Evolutionary conservation across 331 rosid genomes (phyloP).

Genomic region (Dryas integrifolia): DNA sequence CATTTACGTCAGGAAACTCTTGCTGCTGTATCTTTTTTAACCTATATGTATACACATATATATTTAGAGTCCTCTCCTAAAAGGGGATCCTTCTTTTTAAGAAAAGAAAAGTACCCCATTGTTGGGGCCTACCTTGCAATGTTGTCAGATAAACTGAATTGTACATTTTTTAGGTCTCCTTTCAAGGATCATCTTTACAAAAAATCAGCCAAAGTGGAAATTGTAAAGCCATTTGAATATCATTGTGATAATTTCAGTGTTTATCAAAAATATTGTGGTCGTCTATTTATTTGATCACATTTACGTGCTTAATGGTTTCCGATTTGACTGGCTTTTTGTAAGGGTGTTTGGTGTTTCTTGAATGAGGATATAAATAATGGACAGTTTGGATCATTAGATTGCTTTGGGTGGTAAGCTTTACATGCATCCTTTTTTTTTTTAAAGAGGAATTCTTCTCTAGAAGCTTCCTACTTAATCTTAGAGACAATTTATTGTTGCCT

Average conservation of each 20-base stretch:
- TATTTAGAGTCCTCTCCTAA: background rate
- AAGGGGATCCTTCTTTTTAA: background rate
- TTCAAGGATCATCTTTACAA: background rate
- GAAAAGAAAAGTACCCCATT: background rate
- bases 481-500: background rate
- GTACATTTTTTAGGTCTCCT: background rate
- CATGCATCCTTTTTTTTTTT: background rate
- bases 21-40: conserved; percentile 86
- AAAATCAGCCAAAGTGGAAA: background rate
- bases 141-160: background rate
- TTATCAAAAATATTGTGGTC: background rate
- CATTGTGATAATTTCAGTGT: background rate
- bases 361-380: too few relatives aligned
- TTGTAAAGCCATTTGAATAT: background rate
- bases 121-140: background rate
- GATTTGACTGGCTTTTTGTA: background rate
- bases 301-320: background rate
- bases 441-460: too few relatives aligned
- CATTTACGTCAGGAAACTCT: conserved; percentile 85
- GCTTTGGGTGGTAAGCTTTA: too few relatives aligned
- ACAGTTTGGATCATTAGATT: too few relatives aligned
- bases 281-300: background rate
- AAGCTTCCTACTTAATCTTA: background rate
- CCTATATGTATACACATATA: background rate
- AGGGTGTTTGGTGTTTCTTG: too few relatives aligned